These are phyloP conservation scores for Cryoendolithus antarcticus DNA, from an alignment of 2,329 filamentous ascomycete genomes.

Conservation along the genomic window DNA sequence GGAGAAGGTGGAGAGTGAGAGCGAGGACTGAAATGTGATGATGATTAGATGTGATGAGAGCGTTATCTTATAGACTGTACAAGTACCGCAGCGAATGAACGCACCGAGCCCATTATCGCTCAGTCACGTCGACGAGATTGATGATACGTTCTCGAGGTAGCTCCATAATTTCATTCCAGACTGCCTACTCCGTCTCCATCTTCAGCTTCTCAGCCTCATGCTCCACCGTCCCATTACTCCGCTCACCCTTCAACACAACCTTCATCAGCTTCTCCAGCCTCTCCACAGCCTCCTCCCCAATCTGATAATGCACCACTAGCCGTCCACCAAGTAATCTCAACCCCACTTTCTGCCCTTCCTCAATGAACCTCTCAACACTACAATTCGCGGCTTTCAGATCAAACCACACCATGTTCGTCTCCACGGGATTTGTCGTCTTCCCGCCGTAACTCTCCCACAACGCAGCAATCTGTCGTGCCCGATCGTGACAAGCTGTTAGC, in stretches of 20 bases:
- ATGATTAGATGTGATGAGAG: too few relatives aligned
- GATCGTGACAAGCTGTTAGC: conserved; percentile 47
- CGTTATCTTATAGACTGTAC: too few relatives aligned
- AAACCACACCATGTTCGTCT: conserved; percentile 91
- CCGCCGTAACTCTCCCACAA: conserved; percentile 62
- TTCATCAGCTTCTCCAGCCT: conserved; percentile 45
- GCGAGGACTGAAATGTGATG: conserved; percentile 3
- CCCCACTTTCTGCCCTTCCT: conserved; percentile 44
- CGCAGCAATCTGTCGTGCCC: conserved; percentile 49
- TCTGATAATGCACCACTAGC: conserved; percentile 61
- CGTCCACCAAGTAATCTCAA: conserved; percentile 45
- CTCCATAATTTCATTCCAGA: too few relatives aligned
- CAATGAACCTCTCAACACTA: conserved; percentile 39
- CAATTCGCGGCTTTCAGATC: conserved; percentile 53
- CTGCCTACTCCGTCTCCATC: conserved; percentile 2
- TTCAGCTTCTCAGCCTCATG: conserved; percentile 10
- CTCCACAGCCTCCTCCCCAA: conserved; percentile 51
- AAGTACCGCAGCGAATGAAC: too few relatives aligned
- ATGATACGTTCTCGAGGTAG: too few relatives aligned
- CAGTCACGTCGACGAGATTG: too few relatives aligned
- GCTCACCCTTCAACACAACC: conserved; percentile 19
- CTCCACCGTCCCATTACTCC: conserved; percentile 14
- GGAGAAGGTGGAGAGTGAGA: conserved; percentile 7
- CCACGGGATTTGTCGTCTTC: conserved; percentile 53
- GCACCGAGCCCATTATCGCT: too few relatives aligned